phyloP scores from a whole-genome alignment of 441 rosid species.

The Cnidoscolus chayamansa region DNA sequence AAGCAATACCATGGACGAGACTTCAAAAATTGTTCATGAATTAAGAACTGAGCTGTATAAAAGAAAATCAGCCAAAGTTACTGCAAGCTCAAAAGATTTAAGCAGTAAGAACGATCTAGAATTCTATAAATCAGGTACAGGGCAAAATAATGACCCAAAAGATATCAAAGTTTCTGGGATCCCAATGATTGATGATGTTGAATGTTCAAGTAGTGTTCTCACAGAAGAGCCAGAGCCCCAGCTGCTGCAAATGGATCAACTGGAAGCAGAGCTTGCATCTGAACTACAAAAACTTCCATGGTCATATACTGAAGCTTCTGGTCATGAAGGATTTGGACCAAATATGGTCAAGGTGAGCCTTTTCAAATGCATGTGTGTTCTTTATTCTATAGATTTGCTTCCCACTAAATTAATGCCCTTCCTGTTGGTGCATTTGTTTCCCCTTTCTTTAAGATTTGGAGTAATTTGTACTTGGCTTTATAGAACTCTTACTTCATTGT shows the following conservation, averaged over 20 bases:
- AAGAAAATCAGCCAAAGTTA: conserved; percentile 39
- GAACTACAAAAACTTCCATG: conserved; percentile 73
- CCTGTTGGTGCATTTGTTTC: not conserved
- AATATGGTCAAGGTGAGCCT: conserved; percentile 41
- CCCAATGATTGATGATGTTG: conserved; percentile 42
- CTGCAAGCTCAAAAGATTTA: conserved; percentile 27
- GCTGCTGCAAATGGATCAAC: conserved; percentile 56
- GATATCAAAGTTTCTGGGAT: conserved; percentile 28
- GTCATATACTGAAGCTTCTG: conserved; percentile 24
- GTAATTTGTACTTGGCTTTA: not conserved
- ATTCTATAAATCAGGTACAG: conserved; percentile 26
- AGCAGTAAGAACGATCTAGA: conserved; percentile 22
- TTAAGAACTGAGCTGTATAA: conserved; percentile 57
- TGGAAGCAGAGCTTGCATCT: conserved; percentile 80
- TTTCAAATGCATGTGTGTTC: conserved; percentile 10
- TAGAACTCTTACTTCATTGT: not conserved
- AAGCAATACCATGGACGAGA: conserved; percentile 61
- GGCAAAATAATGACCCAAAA: conserved; percentile 25
- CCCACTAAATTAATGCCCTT: not conserved
- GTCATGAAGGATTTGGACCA: conserved; percentile 12
- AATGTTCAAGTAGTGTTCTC: conserved; percentile 70
- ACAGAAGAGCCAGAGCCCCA: conserved; percentile 74
- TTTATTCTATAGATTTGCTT: conserved; percentile 1
- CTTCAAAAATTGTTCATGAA: conserved; percentile 62
- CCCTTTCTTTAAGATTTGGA: not conserved